phyloP scores from a whole-genome alignment of 352 stramenopile species.

The Globisporangium carolinianum region DNA sequence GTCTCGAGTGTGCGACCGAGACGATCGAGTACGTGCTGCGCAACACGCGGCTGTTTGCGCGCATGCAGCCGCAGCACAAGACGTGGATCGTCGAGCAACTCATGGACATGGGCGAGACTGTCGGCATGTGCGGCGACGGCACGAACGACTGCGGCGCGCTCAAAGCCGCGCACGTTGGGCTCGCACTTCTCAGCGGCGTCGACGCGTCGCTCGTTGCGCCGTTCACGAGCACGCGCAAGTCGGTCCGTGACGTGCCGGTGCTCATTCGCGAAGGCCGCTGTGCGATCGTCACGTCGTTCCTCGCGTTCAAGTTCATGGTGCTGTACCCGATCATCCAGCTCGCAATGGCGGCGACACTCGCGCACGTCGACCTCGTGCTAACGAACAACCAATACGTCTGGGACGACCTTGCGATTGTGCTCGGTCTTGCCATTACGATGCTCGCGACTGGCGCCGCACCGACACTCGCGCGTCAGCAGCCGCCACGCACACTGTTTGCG shows the following conservation, averaged over 20 bases:
- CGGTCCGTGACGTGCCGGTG: slow-evolving; percentile 59
- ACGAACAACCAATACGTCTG: slow-evolving; percentile 53
- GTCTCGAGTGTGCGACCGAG: slow-evolving; percentile 21
- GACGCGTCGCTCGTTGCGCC: slow-evolving; percentile 82
- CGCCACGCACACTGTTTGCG: slow-evolving; percentile 40
- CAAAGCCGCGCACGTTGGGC: slow-evolving; percentile 86
- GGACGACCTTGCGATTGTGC: slow-evolving; percentile 43
- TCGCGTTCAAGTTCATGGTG: slow-evolving; percentile 55
- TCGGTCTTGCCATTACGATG: slow-evolving; percentile 43
- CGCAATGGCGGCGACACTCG: slow-evolving; percentile 27
- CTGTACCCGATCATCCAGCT: slow-evolving; percentile 60
- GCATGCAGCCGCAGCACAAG: slow-evolving; percentile 50
- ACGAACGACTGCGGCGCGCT: slow-evolving; percentile 89
- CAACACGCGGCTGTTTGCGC: slow-evolving; percentile 45
- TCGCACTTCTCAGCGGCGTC: slow-evolving; percentile 71
- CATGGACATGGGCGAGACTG: slow-evolving; percentile 27
- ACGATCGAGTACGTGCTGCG: slow-evolving; percentile 30
- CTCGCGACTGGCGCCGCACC: slow-evolving; percentile 28
- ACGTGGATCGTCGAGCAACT: slow-evolving; percentile 48
- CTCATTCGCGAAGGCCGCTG: slow-evolving; percentile 81
- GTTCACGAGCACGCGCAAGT: slow-evolving; percentile 84
- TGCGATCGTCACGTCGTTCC: slow-evolving; percentile 51
- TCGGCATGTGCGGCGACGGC: slow-evolving; percentile 69
- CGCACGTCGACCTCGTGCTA: slow-evolving; percentile 23
- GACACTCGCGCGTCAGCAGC: slow-evolving; percentile 22